These are phyloP conservation scores for Exsudoporus floridanus DNA, from an alignment of 1,284 basidiomycete genomes.

Conservation along the genomic window DNA sequence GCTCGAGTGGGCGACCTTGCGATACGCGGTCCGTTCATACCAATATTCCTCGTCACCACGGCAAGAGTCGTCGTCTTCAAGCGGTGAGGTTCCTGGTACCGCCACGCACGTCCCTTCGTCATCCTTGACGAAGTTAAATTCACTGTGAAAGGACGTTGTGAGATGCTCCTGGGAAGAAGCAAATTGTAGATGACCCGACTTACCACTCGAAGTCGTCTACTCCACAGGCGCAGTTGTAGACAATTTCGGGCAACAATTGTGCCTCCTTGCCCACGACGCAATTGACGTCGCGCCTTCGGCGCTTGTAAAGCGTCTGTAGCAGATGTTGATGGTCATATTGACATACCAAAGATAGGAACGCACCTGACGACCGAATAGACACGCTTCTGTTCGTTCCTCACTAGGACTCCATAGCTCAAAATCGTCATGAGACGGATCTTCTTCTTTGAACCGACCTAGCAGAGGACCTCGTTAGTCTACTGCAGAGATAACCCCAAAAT, in stretches of 20 bases:
- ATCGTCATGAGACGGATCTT: conserved; percentile 81
- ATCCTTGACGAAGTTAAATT: conserved; percentile 85
- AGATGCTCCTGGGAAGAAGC: background rate
- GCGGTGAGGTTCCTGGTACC: conserved; percentile 62
- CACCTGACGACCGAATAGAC: conserved; percentile 78
- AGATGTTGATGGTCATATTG: conserved; percentile 1
- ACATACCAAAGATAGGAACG: background rate
- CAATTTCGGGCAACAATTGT: conserved; percentile 54
- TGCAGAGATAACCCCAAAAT: background rate
- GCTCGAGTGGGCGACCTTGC: conserved; percentile 82
- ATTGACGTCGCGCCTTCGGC: conserved; percentile 75
- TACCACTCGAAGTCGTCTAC: conserved; percentile 89
- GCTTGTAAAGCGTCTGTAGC: conserved; percentile 79
- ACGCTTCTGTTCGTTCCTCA: conserved; percentile 81
- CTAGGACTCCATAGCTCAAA: conserved; percentile 96
- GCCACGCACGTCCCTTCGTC: conserved; percentile 72
- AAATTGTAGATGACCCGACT: conserved; percentile 23
- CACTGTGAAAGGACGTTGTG: conserved; percentile 46
- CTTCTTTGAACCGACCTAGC: conserved; percentile 64
- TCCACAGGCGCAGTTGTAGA: conserved; percentile 73
- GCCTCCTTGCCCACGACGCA: conserved; percentile 78
- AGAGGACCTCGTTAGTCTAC: background rate
- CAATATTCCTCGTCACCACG: conserved; percentile 68
- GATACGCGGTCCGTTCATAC: conserved; percentile 89
- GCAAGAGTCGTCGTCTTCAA: conserved; percentile 64